Conservation (phyloP, 23 red algal genomes). For the Gracilaria domingensis region DNA sequence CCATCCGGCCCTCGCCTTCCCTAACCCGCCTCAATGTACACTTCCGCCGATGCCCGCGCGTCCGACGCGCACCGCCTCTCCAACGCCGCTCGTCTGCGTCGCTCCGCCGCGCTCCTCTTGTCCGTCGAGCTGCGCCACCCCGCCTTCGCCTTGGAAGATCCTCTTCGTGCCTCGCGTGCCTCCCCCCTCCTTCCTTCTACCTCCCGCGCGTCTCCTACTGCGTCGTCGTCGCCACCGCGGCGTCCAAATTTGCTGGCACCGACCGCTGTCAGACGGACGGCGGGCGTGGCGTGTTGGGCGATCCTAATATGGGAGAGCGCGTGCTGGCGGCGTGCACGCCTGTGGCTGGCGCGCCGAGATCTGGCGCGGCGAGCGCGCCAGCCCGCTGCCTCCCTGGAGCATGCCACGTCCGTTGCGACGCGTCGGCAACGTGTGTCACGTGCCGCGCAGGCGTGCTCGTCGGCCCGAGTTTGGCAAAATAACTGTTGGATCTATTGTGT, state of each 20-base stretch:
- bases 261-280: too few relatives aligned
- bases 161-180: slow-evolving; percentile 6
- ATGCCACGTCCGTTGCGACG: slow-evolving; percentile 31
- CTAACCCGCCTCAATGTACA: not conserved
- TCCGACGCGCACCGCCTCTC: slow-evolving; percentile 7
- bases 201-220: slow-evolving; percentile 44
- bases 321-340: not conserved
- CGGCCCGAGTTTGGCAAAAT: slow-evolving; percentile 3
- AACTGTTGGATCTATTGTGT: too few relatives aligned
- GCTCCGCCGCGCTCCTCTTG: not conserved
- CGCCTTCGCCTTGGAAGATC: slow-evolving; percentile 1
- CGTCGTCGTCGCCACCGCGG: slow-evolving; percentile 48
- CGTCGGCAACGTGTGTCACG: not conserved
- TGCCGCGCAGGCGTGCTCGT: not conserved
- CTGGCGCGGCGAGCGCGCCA: not conserved
- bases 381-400: not conserved
- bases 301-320: too few relatives aligned
- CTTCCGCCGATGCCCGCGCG: slow-evolving; percentile 14
- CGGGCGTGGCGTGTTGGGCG: too few relatives aligned
- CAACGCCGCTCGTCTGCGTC: not conserved
- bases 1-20: not conserved
- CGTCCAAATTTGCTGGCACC: slow-evolving; percentile 52
- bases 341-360: not conserved
- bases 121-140: slow-evolving; percentile 8
- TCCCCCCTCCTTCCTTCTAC: slow-evolving; percentile 12